Percentiles rank a stretch among this genome's conserved stretches.
phyloP scores from a whole-genome alignment of 2,329 filamentous ascomycete species.

The Alternaria sp. region DNA sequence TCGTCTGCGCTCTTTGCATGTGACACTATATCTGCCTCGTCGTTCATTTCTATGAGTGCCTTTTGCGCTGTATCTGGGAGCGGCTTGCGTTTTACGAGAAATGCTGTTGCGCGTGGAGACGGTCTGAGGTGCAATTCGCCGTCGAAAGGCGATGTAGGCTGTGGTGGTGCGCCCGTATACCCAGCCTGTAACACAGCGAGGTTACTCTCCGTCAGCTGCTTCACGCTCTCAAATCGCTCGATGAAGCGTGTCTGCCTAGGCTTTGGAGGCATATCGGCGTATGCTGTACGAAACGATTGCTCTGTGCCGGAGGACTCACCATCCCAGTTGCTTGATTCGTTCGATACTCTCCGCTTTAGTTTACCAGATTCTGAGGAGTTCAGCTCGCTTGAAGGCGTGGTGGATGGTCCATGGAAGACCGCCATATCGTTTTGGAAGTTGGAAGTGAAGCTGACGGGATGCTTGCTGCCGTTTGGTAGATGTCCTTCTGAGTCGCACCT shows the following conservation, averaged over 20 bases:
- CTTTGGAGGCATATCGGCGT: neutral
- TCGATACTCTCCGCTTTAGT: neutral
- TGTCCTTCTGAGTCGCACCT: neutral
- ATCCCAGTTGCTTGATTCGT: neutral
- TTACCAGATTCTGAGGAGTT: neutral
- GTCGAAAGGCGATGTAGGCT: neutral
- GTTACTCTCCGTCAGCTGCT: neutral
- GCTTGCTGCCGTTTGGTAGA: neutral
- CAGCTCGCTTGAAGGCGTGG: neutral
- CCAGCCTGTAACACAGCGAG: neutral
- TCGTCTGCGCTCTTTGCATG: neutral
- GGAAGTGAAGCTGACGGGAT: neutral
- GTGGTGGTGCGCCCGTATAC: neutral
- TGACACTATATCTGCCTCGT: neutral
- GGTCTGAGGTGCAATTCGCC: neutral
- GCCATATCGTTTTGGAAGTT: neutral
- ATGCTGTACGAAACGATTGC: neutral
- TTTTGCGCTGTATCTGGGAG: neutral
- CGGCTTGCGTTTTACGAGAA: neutral
- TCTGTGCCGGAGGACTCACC: neutral
- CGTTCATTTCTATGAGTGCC: neutral
- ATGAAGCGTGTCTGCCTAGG: neutral
- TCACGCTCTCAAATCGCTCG: neutral
- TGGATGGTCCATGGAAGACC: neutral
- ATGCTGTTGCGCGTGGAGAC: neutral